Evolutionary conservation across 495 filamentous ascomycete genomes (phyloP).

Genomic region (Neurospora cerealis): DNA sequence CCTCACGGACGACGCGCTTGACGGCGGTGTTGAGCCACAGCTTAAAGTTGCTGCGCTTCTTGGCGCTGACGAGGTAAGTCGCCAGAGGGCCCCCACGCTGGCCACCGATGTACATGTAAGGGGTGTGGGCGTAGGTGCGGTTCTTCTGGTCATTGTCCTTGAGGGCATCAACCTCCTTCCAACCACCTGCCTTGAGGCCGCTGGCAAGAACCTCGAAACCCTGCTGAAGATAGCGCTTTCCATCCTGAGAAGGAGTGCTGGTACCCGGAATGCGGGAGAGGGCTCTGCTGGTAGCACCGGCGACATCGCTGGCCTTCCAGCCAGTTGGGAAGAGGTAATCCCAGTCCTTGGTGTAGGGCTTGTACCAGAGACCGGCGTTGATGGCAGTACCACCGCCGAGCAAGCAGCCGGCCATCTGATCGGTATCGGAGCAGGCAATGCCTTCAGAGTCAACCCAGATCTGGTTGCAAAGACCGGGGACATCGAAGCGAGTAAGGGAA

Average conservation of each 20-base stretch:
- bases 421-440: constrained; percentile 58
- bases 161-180: constrained; percentile 53
- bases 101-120: constrained; percentile 58
- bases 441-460: constrained; percentile 54
- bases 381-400: constrained; percentile 70
- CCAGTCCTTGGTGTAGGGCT: constrained; percentile 49
- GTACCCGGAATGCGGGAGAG: constrained; percentile 64
- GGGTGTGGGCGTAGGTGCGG: constrained; percentile 52
- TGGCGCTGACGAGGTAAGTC: constrained; percentile 61
- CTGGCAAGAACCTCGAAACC: constrained; percentile 49
- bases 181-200: constrained; percentile 48
- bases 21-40: constrained; percentile 57
- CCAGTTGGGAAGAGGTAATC: constrained; percentile 63
- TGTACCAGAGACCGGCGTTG: constrained; percentile 52
- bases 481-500: constrained; percentile 63
- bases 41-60: constrained; percentile 52
- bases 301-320: constrained; percentile 59
- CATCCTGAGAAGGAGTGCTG: constrained; percentile 55
- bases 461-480: constrained; percentile 68
- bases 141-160: constrained; percentile 54
- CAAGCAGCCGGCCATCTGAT: constrained; percentile 67
- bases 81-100: constrained; percentile 63
- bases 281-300: constrained; percentile 45
- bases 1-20: constrained; percentile 51
- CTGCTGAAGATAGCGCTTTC: constrained; percentile 57